A percentile compares a stretch with the other conserved stretches of the same genome.
Evolutionary conservation across 2,329 filamentous ascomycete genomes (phyloP).

Genomic region (Furcasterigmium furcatum): DNA sequence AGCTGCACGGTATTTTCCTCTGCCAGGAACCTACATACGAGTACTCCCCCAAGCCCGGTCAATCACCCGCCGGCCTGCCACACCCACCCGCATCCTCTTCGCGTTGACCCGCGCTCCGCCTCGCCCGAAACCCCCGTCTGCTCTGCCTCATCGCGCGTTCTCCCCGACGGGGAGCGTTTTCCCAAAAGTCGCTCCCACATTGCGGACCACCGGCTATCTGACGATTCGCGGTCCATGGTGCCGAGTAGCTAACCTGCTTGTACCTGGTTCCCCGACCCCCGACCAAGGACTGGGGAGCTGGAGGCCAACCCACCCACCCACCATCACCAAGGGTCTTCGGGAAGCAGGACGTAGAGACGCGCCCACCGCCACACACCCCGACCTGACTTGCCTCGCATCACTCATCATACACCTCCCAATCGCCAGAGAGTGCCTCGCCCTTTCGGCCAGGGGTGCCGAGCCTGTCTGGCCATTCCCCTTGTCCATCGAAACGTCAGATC

Average conservation of each 20-base stretch:
- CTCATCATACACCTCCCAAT: neutral
- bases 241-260: neutral
- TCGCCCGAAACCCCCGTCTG: neutral
- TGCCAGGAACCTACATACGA: neutral
- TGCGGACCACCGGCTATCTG: neutral
- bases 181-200: neutral
- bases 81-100: slow-evolving; percentile 1
- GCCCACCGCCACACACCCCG: neutral
- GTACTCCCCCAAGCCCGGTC: neutral
- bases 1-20: neutral
- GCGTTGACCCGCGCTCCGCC: slow-evolving; percentile 1
- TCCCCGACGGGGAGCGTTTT: neutral
- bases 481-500: slow-evolving; percentile 24
- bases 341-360: neutral
- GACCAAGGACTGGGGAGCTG: too few species aligned
- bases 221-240: neutral
- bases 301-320: too few species aligned
- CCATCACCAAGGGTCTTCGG: neutral
- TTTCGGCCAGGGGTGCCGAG: slow-evolving; percentile 11
- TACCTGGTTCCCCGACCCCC: neutral
- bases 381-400: neutral
- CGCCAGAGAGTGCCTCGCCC: slow-evolving; percentile 3
- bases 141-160: neutral
- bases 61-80: neutral
- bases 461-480: slow-evolving; percentile 17